Percentiles rank a stretch among this genome's conserved stretches.
phyloP scores from a whole-genome alignment of 805 yeast genomes.

The Wickerhamomyces pijperi region DNA sequence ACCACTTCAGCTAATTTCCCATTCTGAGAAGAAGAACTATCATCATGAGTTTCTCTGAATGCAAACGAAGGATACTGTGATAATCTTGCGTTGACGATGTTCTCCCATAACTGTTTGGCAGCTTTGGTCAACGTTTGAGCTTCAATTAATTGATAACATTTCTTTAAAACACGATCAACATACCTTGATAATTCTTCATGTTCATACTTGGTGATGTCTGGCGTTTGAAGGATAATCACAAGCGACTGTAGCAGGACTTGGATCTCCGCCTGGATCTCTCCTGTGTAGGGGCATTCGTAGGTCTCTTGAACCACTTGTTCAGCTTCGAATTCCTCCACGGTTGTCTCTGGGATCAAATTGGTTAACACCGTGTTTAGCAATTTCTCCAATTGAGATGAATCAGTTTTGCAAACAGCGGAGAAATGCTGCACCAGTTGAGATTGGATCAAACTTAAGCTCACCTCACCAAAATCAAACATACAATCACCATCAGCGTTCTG shows the following conservation, averaged over 20 bases:
- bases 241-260: conserved; percentile 42
- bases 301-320: conserved; percentile 37
- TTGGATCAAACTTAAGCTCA: conserved; percentile 29
- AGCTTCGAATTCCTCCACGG: conserved; percentile 24
- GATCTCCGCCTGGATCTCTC: conserved; percentile 51
- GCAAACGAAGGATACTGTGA: conserved; percentile 37
- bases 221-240: conserved; percentile 23
- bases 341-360: conserved; percentile 13
- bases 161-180: conserved; percentile 41
- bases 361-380: background rate
- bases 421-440: conserved; percentile 23
- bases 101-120: conserved; percentile 19
- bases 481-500: conserved; percentile 34
- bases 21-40: conserved; percentile 6
- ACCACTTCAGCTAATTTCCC: conserved; percentile 43
- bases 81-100: conserved; percentile 19
- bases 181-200: conserved; percentile 13
- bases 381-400: conserved; percentile 23
- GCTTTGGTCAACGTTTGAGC: conserved; percentile 33
- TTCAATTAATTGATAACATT: conserved; percentile 48
- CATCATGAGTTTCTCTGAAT: conserved; percentile 13
- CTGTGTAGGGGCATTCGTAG: conserved; percentile 38
- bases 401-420: conserved; percentile 18
- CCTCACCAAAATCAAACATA: conserved; percentile 71
- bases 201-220: conserved; percentile 8